phyloP scores from a whole-genome alignment of 2,329 filamentous ascomycete species.

The Eutypella sp. region DNA sequence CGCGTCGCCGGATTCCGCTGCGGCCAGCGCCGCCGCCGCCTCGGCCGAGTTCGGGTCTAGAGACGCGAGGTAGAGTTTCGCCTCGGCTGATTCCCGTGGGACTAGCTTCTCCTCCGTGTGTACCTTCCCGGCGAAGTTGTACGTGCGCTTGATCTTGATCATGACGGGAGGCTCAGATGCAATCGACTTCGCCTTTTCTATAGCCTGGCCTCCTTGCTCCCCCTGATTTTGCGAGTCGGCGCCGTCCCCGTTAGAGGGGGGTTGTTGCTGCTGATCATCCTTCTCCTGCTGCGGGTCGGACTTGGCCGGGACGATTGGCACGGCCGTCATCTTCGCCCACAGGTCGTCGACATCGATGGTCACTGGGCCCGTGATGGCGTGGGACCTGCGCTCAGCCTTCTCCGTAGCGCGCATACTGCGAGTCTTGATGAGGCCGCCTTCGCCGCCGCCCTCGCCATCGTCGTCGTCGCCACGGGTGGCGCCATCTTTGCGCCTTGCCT shows the following conservation, averaged over 20 bases:
- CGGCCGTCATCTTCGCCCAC: conserved; percentile 62
- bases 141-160: conserved; percentile 65
- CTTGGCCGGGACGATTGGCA: conserved; percentile 28
- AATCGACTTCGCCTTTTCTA: conserved; percentile 1
- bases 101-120: conserved; percentile 70
- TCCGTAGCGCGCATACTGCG: conserved; percentile 64
- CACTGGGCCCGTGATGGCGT: conserved; percentile 51
- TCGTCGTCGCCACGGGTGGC: conserved; percentile 13
- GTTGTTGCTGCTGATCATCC: conserved; percentile 12
- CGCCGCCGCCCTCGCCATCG: conserved; percentile 51
- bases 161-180: conserved; percentile 30
- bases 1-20: conserved; percentile 14
- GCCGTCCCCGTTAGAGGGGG: no score
- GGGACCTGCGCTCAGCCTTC: conserved; percentile 53
- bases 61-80: conserved; percentile 57
- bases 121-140: conserved; percentile 69
- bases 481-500: conserved; percentile 38
- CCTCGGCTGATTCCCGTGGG: conserved; percentile 59
- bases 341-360: conserved; percentile 68
- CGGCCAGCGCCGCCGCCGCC: background rate
- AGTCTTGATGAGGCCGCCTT: conserved; percentile 66
- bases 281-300: conserved; percentile 14
- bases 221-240: conserved; percentile 3
- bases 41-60: conserved; percentile 30
- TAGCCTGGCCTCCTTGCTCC: conserved; percentile 6